These are phyloP conservation scores for Tetradesmus obliquus DNA, from an alignment of 139 green algal genomes.

Conservation along the genomic window DNA sequence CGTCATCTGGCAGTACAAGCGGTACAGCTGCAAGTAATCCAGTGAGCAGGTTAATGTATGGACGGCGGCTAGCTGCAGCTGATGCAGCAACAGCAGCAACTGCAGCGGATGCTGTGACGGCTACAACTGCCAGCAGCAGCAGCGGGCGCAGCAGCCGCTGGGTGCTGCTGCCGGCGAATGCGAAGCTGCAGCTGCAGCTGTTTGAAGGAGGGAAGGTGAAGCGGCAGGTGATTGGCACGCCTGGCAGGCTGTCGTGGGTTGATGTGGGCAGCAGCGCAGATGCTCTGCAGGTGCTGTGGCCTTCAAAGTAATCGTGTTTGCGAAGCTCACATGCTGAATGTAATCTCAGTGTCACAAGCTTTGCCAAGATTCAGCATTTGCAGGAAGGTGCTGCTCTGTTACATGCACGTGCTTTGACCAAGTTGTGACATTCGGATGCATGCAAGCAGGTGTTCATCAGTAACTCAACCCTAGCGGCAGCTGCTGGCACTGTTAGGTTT, in stretches of 20 bases:
- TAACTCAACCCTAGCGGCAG: too few species aligned
- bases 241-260: background rate
- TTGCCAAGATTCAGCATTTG: too few species aligned
- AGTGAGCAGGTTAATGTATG: background rate
- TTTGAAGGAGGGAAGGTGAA: background rate
- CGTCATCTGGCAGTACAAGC: background rate
- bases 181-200: slow-evolving; percentile 5
- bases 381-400: too few species aligned
- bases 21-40: background rate
- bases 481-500: too few species aligned
- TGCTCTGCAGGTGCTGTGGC: slow-evolving; percentile 17
- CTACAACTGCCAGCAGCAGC: background rate
- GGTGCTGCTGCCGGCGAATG: slow-evolving; percentile 10
- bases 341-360: background rate
- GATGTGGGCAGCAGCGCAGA: background rate
- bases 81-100: background rate
- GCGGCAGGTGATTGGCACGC: background rate
- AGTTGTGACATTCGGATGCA: too few species aligned
- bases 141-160: background rate
- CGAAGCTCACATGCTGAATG: too few species aligned
- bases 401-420: too few species aligned
- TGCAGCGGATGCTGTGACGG: background rate
- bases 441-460: too few species aligned
- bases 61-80: background rate
- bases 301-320: background rate